Evolutionary conservation across 495 filamentous ascomycete genomes (phyloP).

Genomic region (Geopyxis carbonaria): DNA sequence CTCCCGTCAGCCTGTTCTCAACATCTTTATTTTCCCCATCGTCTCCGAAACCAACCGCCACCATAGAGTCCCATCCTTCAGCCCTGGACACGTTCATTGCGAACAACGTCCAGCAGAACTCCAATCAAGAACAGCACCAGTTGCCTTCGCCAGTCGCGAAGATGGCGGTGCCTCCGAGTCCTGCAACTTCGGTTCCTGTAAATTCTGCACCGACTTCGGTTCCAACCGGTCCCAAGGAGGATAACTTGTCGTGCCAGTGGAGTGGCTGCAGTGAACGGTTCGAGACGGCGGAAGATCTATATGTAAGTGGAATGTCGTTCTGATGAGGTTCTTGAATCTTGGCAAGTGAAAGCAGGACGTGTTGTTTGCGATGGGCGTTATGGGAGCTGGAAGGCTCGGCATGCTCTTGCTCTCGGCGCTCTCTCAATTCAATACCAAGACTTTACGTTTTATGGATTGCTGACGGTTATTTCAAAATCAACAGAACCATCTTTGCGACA

Average conservation of each 20-base stretch:
- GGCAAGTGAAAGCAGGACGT: constrained; percentile 10
- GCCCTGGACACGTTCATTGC: constrained; percentile 24
- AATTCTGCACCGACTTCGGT: constrained; percentile 31
- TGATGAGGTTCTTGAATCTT: constrained; percentile 3
- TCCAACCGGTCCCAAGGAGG: constrained; percentile 26
- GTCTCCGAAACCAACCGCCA: constrained; percentile 11
- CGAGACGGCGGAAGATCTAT: constrained; percentile 63
- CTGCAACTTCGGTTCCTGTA: constrained; percentile 19
- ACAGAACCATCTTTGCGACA: constrained; percentile 96
- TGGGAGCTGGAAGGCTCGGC: constrained; percentile 21
- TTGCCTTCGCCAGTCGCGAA: constrained; percentile 14
- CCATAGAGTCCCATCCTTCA: constrained; percentile 23
- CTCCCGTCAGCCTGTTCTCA: constrained; percentile 1
- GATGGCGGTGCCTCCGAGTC: constrained; percentile 22
- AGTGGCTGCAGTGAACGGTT: constrained; percentile 67
- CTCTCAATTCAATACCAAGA: constrained; percentile 9
- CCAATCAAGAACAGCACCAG: constrained; percentile 5
- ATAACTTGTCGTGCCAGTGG: constrained; percentile 74
- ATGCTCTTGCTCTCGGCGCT: constrained; percentile 8
- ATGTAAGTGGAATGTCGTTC: constrained; percentile 45
- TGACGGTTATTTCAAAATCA: constrained; percentile 18
- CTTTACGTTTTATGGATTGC: not conserved
- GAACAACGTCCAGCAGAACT: constrained; percentile 11
- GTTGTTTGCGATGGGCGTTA: constrained; percentile 12
- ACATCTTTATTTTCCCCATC: not conserved